A percentile compares a stretch with the other conserved stretches of the same genome.
phyloP scores from a whole-genome alignment of 2,329 filamentous ascomycete genomes.

The Epichloe gansuensis region DNA sequence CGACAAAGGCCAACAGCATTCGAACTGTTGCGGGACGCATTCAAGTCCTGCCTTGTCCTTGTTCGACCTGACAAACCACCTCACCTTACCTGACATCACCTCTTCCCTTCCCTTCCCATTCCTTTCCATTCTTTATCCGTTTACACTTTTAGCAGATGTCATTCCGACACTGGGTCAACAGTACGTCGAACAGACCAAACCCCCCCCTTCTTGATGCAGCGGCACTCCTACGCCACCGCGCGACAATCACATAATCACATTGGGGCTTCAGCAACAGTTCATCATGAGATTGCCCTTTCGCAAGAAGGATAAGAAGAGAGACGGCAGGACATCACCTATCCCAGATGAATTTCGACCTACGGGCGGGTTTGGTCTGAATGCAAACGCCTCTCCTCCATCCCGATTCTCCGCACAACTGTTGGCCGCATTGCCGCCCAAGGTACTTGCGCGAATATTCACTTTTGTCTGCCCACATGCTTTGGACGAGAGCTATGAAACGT shows the following conservation, averaged over 20 bases:
- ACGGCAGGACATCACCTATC: conserved; percentile 11
- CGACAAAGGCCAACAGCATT: not conserved
- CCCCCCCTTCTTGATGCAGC: no score
- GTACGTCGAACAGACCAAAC: not conserved
- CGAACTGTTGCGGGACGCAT: no score
- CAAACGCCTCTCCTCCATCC: conserved; percentile 24
- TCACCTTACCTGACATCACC: no score
- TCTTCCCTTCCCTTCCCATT: no score
- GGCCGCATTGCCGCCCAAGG: conserved; percentile 47
- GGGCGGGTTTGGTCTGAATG: conserved; percentile 10
- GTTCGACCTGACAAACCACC: no score
- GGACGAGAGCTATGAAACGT: conserved; percentile 68
- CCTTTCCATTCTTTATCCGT: no score
- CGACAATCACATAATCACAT: not conserved
- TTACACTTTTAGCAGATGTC: no score
- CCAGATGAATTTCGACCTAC: conserved; percentile 19
- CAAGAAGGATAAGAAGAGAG: conserved; percentile 25
- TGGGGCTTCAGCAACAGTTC: not conserved
- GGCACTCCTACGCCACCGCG: no score
- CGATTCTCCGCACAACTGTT: conserved; percentile 30
- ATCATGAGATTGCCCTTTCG: conserved; percentile 25
- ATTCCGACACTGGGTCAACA: not conserved
- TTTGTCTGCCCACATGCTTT: conserved; percentile 71
- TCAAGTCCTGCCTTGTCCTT: no score
- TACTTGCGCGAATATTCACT: conserved; percentile 66